These are phyloP conservation scores for Lactarius hengduanensis DNA, from an alignment of 768 basidiomycete species.

Conservation along the genomic window DNA sequence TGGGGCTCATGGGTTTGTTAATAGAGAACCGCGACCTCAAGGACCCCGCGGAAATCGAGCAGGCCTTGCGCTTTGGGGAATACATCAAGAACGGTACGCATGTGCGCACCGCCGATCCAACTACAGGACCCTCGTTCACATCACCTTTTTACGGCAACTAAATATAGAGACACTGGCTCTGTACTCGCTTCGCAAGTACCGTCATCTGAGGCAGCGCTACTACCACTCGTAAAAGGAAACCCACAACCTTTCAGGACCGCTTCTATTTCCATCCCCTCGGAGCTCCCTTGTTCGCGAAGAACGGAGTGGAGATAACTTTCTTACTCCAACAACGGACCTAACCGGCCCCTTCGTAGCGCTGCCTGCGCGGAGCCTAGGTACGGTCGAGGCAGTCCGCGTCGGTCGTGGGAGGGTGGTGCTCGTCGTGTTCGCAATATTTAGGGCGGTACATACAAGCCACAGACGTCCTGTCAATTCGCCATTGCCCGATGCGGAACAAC, in stretches of 20 bases:
- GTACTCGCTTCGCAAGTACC: slow-evolving; percentile 80
- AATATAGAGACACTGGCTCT: slow-evolving; percentile 67
- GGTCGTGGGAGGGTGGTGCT: neutral
- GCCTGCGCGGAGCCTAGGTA: neutral
- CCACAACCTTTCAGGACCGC: neutral
- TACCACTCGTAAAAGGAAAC: neutral
- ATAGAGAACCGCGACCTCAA: slow-evolving; percentile 67
- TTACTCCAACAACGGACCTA: neutral
- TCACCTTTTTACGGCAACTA: neutral
- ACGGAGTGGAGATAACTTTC: neutral
- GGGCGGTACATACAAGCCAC: neutral
- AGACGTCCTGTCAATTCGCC: neutral
- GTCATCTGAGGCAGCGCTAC: slow-evolving; percentile 75
- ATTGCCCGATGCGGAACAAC: neutral
- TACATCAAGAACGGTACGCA: slow-evolving; percentile 80
- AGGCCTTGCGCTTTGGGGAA: slow-evolving; percentile 69
- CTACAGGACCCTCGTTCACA: neutral
- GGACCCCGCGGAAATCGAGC: slow-evolving; percentile 71
- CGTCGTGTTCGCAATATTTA: neutral
- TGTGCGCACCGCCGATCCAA: neutral
- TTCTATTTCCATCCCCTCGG: neutral
- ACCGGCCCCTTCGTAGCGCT: neutral
- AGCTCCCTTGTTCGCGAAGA: neutral
- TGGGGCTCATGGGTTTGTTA: neutral
- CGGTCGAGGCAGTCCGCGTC: neutral